Percentiles rank a stretch among this genome's conserved stretches.
These are phyloP conservation scores for Irpex rosettiformis DNA, from an alignment of 1,284 basidiomycete genomes.

Conservation along the genomic window DNA sequence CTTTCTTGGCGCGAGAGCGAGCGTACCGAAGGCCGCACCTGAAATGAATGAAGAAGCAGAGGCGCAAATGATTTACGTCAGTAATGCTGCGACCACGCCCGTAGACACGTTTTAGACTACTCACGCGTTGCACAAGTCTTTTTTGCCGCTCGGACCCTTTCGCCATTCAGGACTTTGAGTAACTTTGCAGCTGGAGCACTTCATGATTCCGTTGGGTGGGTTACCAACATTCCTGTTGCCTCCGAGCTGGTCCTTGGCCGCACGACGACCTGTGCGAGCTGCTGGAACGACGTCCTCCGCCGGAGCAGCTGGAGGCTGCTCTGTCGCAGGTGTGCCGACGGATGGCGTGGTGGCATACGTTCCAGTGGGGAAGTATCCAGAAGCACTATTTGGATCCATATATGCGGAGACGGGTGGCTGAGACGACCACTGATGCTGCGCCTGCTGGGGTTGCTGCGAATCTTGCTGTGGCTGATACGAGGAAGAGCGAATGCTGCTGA, in stretches of 20 bases:
- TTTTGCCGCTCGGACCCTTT: conserved; percentile 86
- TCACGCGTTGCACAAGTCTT: conserved; percentile 92
- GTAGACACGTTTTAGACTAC: conserved; percentile 28
- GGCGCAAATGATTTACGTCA: conserved; percentile 8
- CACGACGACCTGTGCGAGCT: conserved; percentile 51
- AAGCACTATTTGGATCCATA: conserved; percentile 20
- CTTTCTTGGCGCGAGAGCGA: conserved; percentile 79
- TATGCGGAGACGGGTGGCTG: conserved; percentile 17
- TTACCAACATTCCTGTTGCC: conserved; percentile 41
- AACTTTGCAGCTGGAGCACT: conserved; percentile 82
- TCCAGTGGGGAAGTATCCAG: conserved; percentile 20
- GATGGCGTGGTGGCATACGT: conserved; percentile 16
- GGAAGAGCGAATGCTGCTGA: conserved; percentile 47
- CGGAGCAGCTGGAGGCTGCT: conserved; percentile 24
- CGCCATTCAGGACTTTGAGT: conserved; percentile 92
- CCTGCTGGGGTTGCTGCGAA: conserved; percentile 29
- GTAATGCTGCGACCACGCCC: conserved; percentile 14
- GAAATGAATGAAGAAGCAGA: conserved; percentile 24
- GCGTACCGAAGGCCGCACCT: conserved; percentile 81
- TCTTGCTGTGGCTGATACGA: conserved; percentile 37
- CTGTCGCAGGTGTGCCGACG: conserved; percentile 16
- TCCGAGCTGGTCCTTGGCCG: conserved; percentile 27
- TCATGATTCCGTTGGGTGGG: conserved; percentile 69
- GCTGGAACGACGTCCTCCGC: conserved; percentile 57
- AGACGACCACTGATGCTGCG: conserved; percentile 13